Base-by-base conservation (phyloP, 1,284 basidiomycete genomes). In the Tilletia horrida region DNA sequence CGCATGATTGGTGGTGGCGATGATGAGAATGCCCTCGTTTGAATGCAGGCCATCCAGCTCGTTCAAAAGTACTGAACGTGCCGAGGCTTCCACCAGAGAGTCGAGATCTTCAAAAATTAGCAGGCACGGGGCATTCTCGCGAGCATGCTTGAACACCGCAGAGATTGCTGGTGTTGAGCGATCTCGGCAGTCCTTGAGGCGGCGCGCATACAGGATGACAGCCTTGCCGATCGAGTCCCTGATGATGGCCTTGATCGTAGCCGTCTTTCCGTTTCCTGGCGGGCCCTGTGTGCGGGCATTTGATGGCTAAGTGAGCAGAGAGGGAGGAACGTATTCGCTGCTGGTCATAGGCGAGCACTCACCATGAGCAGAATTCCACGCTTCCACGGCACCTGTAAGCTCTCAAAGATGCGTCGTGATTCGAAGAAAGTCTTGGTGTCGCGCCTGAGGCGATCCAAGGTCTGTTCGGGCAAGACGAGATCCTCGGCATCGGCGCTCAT, bases 251-350 rank as follows among this genome's bases (percentile, higher is more conserved):
- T 47, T 23, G 29, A 67, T 48, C 7, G 45, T 35, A 16, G 21
- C 48, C n/a, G 66, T 67, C 63, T 67, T 67, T 13, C 66, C 66
- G 35, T 67, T 67, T 14, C 66, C 66, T 7, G 66, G 66, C 11
- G 66, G 66, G 25, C 66, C 66, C 47, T 48, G 47, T n/a, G 47
- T n/a, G 47, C 18, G 23, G 18, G 18, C n/a, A 48, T 11, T 8
- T 14, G 47, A 48, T 14, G 47, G n/a, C 9, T 14, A n/a, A n/a
- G 47, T 7, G 4, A 25, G 23, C n/a, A 7, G 47, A 48, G 18
- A 48, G 23, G 8, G 9, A 25, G 18, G 47, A 48, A n/a, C 8
- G 23, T n/a, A 25, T 40, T 11, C 35, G 35, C 4, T 4, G 35
- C 35, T 40, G 35, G 4, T 40, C 35, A 4, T 48, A 11, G 47